These are phyloP conservation scores for Onygena corvina DNA, from an alignment of 2,329 filamentous ascomycete genomes.

Conservation along the genomic window DNA sequence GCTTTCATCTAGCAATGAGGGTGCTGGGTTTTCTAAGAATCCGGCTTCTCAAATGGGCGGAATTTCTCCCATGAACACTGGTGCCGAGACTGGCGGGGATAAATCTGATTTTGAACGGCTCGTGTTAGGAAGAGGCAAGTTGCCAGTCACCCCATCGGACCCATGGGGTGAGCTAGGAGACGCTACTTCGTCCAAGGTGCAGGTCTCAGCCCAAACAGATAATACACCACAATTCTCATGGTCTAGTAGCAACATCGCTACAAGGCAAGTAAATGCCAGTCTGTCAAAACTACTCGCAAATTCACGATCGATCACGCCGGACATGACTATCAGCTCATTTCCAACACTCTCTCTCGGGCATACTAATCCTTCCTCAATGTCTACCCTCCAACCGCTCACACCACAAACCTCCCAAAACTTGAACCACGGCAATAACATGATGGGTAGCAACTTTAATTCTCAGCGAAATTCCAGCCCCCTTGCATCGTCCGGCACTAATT, in stretches of 20 bases:
- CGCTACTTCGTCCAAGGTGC: conserved; percentile 20
- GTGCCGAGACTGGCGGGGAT: conserved; percentile 41
- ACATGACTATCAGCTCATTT: conserved; percentile 38
- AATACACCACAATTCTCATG: conserved; percentile 33
- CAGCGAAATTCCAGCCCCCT: neutral
- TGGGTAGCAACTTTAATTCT: neutral
- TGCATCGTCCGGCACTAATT: conserved; percentile 24
- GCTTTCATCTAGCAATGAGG: conserved; percentile 50
- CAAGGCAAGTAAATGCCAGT: neutral
- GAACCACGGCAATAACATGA: neutral
- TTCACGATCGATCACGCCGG: conserved; percentile 41
- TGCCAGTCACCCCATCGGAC: conserved; percentile 25
- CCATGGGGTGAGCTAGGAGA: conserved; percentile 25
- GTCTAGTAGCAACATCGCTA: conserved; percentile 20
- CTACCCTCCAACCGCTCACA: conserved; percentile 1
- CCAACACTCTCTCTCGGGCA: conserved; percentile 35
- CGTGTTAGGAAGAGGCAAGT: conserved; percentile 58
- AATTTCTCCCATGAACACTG: conserved; percentile 18
- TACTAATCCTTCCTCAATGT: conserved; percentile 12
- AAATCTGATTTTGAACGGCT: conserved; percentile 77
- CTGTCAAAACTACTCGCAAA: conserved; percentile 18
- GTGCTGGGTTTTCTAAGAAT: conserved; percentile 33
- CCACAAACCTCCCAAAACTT: neutral
- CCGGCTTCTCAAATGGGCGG: conserved; percentile 21
- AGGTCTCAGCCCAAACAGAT: conserved; percentile 15